Base-by-base conservation (phyloP, 1,284 basidiomycete genomes). In the Psilocybe mexicana region DNA sequence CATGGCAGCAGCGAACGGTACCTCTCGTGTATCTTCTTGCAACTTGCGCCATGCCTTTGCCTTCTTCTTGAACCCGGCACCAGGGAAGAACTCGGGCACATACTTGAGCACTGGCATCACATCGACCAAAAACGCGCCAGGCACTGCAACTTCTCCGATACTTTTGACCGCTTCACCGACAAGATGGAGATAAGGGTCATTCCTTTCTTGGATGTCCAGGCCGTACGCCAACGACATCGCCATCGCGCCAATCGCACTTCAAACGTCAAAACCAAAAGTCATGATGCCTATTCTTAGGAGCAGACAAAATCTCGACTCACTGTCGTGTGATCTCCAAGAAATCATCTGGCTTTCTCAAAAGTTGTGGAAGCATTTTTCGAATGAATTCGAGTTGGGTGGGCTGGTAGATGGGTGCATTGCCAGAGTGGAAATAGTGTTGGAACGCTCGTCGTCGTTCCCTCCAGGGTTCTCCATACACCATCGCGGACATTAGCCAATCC, bases 21-120 rank as follows among this genome's bases (percentile, higher is more conserved):
- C 54, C 5, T 69, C 56, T 7, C 63, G 58, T 43, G 70, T 65
- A 30, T 64, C 62, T 33, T 62, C 54, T 23, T 67, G 65, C 43
- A 68, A 55, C 25, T 62, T 59, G 11, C 61, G 64, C 71, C 75
- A 81, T 38, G 62, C 54, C 38, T 70, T 69, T 2, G 78, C 81
- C 25, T 74, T 74, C 30, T 65, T 69, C 61, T 80, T 70, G 69
- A 82, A 84, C 0, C 70, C 70, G 23, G 73, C 71, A 0, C 81
- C 81, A 26, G 80, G 82, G n/a, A 83, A 60, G 77, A 78, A 82
- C 46, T 75, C 73, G 0, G 82, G 82, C 4, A 83, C 61, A 57
- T 76, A 65, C 47, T 69, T 70, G 36, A 84, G 62, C 0, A 67
- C 55, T 0, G 76, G 77, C 30, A 79, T 66, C 26, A 74, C 64